Conservation (phyloP, 768 basidiomycete genomes). For the Trametes maxima region DNA sequence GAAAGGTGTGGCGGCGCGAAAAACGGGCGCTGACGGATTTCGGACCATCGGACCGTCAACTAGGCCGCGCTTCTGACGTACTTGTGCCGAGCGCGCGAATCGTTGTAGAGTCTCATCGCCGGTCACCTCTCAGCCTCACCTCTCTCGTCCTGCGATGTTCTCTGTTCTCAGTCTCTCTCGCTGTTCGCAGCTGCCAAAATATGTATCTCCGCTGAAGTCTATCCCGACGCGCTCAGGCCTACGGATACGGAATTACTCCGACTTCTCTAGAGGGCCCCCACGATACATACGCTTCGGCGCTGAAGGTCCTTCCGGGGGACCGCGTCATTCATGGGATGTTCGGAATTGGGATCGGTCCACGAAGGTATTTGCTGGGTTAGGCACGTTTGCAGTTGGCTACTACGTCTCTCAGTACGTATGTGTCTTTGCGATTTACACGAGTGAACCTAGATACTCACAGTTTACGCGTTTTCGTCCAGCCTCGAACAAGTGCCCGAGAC, state of each 20-base stretch:
- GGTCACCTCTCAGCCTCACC: too few relatives aligned
- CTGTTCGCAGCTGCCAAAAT: not conserved
- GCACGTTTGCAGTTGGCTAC: conserved; percentile 27
- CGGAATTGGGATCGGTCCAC: conserved; percentile 17
- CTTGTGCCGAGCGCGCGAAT: not conserved
- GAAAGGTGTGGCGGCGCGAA: too few relatives aligned
- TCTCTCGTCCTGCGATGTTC: not conserved
- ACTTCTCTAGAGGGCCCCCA: conserved; percentile 5
- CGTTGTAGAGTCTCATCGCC: not conserved
- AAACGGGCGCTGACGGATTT: too few relatives aligned
- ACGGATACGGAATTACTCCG: not conserved
- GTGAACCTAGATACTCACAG: not conserved
- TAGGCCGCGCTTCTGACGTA: not conserved
- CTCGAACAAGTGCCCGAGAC: conserved; percentile 87
- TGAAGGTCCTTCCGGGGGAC: not conserved
- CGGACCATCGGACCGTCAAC: not conserved
- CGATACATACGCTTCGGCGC: conserved; percentile 26
- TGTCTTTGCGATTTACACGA: not conserved
- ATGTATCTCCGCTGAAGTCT: not conserved
- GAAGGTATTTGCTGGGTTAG: conserved; percentile 24
- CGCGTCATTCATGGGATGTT: conserved; percentile 17
- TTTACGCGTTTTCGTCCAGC: conserved; percentile 39
- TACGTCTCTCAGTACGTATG: conserved; percentile 36
- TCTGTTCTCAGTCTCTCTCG: conserved; percentile 1
- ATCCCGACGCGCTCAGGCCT: not conserved